Base-by-base conservation (phyloP, 2,329 filamentous ascomycete genomes). In the Stylonectria norvegica region DNA sequence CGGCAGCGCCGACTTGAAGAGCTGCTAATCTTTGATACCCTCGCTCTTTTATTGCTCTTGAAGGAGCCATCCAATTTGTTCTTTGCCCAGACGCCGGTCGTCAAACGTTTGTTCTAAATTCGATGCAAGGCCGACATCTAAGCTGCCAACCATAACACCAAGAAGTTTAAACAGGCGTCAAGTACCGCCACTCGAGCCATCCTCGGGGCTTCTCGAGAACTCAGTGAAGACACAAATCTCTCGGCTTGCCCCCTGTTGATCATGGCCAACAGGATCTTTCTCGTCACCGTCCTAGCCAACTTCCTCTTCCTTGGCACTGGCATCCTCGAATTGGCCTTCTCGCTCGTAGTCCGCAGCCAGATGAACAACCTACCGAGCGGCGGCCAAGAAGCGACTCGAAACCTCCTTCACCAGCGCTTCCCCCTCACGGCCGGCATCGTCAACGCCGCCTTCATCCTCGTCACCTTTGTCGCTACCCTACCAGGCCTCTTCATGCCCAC, bases 361-460 rank as follows among this genome's bases (percentile, higher is more conserved):
- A 65, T 68, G 59, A 62, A 67, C 58, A 58, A 73, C 46, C 35
- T 49, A 10, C 66, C 74, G 20, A 57, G 52, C 4, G 63, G 71
- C 30, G 77, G 77, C 39, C 55, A 61, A 40, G 64, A 75, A 41
- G 74, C 72, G 19, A 72, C 72, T 20, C 67, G 71, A 41, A 68
- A 76, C 48, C 60, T 80, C 29, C 59, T 80, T 16, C 76, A 78
- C 59, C 67, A 70, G 49, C 59, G 61, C 20, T 78, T 80, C 41
- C 77, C 77, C 8, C 62, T 81, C 36, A 70, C 68, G 77, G 85
- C 81, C 37, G 84, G 81, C 43, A 79, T 90, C 48, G 81, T 75
- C 58, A 90, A 90, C 62, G 78, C 82, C 46, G 72, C 82, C 55
- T 70, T 90, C 57, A 77, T 89, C 60, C 81, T 91, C 62, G 58